Conservation (phyloP, 768 basidiomycete species). For the Coprinopsis cinerea region DNA sequence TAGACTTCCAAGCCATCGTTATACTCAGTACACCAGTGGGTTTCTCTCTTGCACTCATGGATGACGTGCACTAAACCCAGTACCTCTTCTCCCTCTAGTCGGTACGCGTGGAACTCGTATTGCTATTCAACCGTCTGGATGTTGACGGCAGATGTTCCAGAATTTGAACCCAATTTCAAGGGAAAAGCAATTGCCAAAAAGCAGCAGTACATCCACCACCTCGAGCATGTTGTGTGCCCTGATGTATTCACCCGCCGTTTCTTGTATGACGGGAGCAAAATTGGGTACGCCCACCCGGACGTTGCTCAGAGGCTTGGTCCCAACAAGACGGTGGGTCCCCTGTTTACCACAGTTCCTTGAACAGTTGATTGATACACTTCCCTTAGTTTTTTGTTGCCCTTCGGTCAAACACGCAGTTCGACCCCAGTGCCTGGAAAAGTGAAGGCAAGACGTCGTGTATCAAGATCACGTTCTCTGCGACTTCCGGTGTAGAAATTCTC, state of each 20-base stretch:
- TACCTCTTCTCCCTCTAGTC: neutral
- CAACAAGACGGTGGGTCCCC: conserved; percentile 21
- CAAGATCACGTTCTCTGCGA: conserved; percentile 1
- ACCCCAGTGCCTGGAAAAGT: conserved; percentile 3
- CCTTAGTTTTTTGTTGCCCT: conserved; percentile 36
- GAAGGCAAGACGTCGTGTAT: neutral
- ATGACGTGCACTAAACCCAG: neutral
- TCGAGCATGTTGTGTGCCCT: conserved; percentile 33
- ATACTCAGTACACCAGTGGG: neutral
- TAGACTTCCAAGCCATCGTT: neutral
- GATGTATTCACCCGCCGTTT: conserved; percentile 33
- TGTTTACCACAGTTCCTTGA: no score
- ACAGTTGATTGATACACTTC: no score
- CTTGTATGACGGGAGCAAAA: conserved; percentile 41
- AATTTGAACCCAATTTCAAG: conserved; percentile 17
- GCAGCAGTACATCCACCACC: conserved; percentile 28
- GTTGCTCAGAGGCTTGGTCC: conserved; percentile 22
- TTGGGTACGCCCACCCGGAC: conserved; percentile 34
- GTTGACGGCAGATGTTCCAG: conserved; percentile 14
- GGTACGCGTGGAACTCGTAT: neutral
- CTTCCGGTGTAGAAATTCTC: neutral
- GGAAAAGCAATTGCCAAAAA: conserved; percentile 19
- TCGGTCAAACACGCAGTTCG: conserved; percentile 14
- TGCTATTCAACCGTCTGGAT: neutral
- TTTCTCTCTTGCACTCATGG: no score